Conservation (phyloP, 306 rosid genomes). For the Quercus ilex region DNA sequence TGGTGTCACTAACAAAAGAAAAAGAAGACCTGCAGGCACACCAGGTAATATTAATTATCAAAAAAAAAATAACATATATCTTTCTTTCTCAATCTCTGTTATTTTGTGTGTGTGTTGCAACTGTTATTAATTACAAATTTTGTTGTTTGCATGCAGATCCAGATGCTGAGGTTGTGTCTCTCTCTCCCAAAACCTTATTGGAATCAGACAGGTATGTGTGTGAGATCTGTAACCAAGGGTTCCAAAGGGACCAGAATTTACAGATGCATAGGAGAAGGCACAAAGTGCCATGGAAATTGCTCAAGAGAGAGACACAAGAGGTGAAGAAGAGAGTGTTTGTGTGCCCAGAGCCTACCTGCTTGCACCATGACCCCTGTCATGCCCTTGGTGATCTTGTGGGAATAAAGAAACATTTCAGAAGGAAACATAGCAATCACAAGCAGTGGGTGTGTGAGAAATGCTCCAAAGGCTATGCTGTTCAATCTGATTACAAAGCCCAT, state of each 20-base stretch:
- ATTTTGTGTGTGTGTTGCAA: background rate
- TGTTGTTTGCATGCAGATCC: constrained; percentile 52
- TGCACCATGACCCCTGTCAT: constrained; percentile 88
- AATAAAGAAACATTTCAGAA: constrained; percentile 81
- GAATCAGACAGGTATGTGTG: constrained; percentile 93
- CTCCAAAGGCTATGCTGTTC: constrained; percentile 91
- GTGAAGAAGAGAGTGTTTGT: constrained; percentile 81
- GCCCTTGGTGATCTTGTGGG: constrained; percentile 98
- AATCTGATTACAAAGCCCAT: constrained; percentile 95
- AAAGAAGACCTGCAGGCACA: constrained; percentile 96
- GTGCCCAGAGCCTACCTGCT: constrained; percentile 80
- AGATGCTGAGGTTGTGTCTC: constrained; percentile 91
- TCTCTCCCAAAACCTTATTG: constrained; percentile 77
- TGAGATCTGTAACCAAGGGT: constrained; percentile 99
- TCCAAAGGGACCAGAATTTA: constrained; percentile 94
- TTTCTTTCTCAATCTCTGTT: background rate
- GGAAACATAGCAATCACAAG: constrained; percentile 85
- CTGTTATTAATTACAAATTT: background rate
- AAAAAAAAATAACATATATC: background rate
- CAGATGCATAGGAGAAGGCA: constrained; percentile 96
- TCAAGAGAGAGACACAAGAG: constrained; percentile 62
- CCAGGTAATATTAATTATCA: constrained; percentile 51
- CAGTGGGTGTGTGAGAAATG: constrained; percentile 96
- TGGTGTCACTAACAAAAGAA: constrained; percentile 61
- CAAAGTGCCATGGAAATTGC: constrained; percentile 88